A percentile compares a stretch with the other conserved stretches of the same genome.
Conservation (phyloP, 2,329 filamentous ascomycete species). For the Bisporella sp. region DNA sequence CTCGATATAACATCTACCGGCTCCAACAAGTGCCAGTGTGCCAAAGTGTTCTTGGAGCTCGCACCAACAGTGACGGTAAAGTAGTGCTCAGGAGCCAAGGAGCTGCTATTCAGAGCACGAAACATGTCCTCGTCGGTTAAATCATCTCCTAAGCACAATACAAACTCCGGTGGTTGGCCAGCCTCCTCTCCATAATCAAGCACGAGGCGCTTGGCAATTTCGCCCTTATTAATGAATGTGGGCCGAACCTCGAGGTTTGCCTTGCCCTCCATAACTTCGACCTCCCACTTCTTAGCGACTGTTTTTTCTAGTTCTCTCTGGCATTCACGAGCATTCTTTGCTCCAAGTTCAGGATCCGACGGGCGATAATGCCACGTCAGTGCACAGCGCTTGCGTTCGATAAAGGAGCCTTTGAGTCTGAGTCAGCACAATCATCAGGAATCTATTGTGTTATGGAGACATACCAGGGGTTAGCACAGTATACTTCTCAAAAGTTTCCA, state of each 20-base stretch:
- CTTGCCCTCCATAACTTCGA: slow-evolving; percentile 96
- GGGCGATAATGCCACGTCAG: slow-evolving; percentile 96
- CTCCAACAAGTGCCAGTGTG: slow-evolving; percentile 84
- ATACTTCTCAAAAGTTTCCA: slow-evolving; percentile 79
- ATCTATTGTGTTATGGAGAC: slow-evolving; percentile 19
- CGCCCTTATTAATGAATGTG: slow-evolving; percentile 95
- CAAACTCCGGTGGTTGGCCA: slow-evolving; percentile 66
- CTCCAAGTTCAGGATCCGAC: slow-evolving; percentile 78
- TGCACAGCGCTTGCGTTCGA: slow-evolving; percentile 89
- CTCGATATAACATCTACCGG: slow-evolving; percentile 79
- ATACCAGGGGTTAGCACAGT: slow-evolving; percentile 78
- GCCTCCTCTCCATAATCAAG: slow-evolving; percentile 54
- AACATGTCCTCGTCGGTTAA: slow-evolving; percentile 98
- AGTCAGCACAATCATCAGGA: slow-evolving; percentile 12
- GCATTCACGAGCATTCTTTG: slow-evolving; percentile 73
- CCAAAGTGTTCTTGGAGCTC: slow-evolving; percentile 85
- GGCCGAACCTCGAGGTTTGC: slow-evolving; percentile 96
- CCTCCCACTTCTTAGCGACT: slow-evolving; percentile 73
- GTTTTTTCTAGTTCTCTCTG: slow-evolving; percentile 73
- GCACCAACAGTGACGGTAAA: slow-evolving; percentile 91
- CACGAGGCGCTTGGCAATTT: slow-evolving; percentile 82
- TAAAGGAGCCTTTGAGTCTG: slow-evolving; percentile 62
- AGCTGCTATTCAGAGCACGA: slow-evolving; percentile 64
- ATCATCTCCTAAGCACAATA: slow-evolving; percentile 88
- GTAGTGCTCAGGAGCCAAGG: slow-evolving; percentile 56